phyloP scores from a whole-genome alignment of 768 basidiomycete genomes.

The Porphyrellus cyaneotinctus region DNA sequence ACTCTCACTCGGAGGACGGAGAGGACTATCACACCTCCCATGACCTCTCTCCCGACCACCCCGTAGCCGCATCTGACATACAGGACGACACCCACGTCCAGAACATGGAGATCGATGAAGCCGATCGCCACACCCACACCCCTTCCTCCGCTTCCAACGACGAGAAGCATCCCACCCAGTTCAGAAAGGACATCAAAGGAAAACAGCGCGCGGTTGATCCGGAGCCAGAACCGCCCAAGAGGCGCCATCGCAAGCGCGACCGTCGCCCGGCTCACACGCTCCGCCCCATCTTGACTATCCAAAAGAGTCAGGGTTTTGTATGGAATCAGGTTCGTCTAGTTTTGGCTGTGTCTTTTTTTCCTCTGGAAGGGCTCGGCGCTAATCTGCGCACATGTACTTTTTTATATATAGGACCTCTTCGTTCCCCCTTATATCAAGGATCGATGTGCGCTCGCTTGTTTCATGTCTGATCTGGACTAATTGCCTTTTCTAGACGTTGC shows the following conservation, averaged over 20 bases:
- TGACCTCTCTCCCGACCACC: conserved; percentile 30
- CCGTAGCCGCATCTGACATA: conserved; percentile 22
- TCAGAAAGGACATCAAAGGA: conserved; percentile 66
- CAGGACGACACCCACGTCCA: conserved; percentile 41
- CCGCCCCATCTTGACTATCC: conserved; percentile 82
- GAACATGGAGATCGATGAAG: conserved; percentile 54
- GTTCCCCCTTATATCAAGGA: conserved; percentile 89
- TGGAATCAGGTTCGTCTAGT: conserved; percentile 79
- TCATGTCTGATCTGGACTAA: conserved; percentile 7
- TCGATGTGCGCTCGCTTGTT: conserved; percentile 59
- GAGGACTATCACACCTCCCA: conserved; percentile 49
- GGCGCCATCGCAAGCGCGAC: conserved; percentile 50
- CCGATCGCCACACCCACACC: conserved; percentile 24
- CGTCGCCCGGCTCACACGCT: conserved; percentile 57
- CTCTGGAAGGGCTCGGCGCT: neutral
- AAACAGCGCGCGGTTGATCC: conserved; percentile 77
- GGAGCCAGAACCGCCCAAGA: conserved; percentile 49
- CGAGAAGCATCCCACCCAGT: conserved; percentile 37
- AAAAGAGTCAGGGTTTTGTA: conserved; percentile 83
- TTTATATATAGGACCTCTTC: conserved; percentile 64
- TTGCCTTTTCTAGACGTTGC: conserved; percentile 54
- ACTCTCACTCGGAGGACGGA: conserved; percentile 71
- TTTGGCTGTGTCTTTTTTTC: neutral
- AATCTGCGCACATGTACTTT: neutral
- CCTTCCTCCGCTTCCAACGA: conserved; percentile 13